Evolutionary conservation across 1,284 basidiomycete genomes (phyloP), one percentile per base, ranked within the genome.

Genomic region (Trichosporon sp.): DNA sequence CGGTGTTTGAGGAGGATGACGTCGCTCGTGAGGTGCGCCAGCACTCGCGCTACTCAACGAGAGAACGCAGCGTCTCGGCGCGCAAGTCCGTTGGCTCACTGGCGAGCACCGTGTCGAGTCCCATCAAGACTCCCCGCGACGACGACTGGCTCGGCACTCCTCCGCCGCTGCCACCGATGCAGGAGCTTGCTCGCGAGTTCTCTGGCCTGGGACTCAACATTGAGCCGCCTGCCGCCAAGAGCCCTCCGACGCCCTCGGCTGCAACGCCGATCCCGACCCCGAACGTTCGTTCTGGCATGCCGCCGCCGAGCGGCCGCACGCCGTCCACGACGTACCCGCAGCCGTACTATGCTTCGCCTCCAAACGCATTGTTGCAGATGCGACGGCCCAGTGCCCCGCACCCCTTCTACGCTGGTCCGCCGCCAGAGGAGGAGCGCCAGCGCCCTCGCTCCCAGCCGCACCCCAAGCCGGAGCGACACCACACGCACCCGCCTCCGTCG

Each of bases 131-230:
- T 4, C 59, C 59, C 2, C 59, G 59, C 11, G 59, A 63, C 14
- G 59, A 63, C 31, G 59, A 37, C 59, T 63, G 59, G 59, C 59
- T 63, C 59, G 59, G 31, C 2, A 35, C 31, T 2, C 31, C 59
- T 14, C 59, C 59, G 4, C 59, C 59, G 14, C 59, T 63, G 31
- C 59, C 59, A 6, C 59, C 59, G 59, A 63, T 63, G 59, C 59
- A 63, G 21, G 54, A 26, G 59, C 59, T 63, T 32, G 14, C 31
- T 5, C 16, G 16, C 14, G 59, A 63, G 32, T 63, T 63, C 32
- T 63, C 59, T 3, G 59, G 59, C 16, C 59, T 63, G 6, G 59
- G 59, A 31, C 59, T 63, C 14, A 63, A 31, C 59, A 35, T 63
- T 19, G 51, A 54, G 7, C 51, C 51, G 19, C 51, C 51, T 5